Percentiles rank a stretch among this genome's conserved stretches.
Conservation (phyloP, 2,329 filamentous ascomycete species). For the Arthrobotrys entomopaga region DNA sequence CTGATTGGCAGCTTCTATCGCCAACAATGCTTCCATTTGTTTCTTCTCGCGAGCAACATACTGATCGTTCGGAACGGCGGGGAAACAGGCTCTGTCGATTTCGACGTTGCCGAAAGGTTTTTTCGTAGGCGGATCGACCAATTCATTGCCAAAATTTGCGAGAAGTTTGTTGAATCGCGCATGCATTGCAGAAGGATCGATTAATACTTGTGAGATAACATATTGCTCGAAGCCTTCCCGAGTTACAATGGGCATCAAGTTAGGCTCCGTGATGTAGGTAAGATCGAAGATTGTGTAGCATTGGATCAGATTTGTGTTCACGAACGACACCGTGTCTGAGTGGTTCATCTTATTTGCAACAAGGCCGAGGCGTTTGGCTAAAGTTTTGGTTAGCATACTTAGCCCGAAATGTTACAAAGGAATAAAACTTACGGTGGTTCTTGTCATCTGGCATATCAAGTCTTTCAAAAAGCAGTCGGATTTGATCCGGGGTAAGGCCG, state of each 20-base stretch:
- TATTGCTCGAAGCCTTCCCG: slow-evolving; percentile 47
- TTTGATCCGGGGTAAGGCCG: slow-evolving; percentile 38
- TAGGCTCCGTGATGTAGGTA: slow-evolving; percentile 41
- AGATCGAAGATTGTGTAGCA: slow-evolving; percentile 40
- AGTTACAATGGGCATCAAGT: slow-evolving; percentile 43
- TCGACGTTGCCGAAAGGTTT: slow-evolving; percentile 33
- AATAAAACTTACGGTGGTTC: slow-evolving; percentile 36
- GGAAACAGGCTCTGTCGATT: slow-evolving; percentile 35
- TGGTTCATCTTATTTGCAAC: slow-evolving; percentile 2
- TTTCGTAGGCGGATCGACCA: slow-evolving; percentile 45
- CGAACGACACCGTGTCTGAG: slow-evolving; percentile 14
- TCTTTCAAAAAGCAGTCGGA: slow-evolving; percentile 27
- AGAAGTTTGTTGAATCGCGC: slow-evolving; percentile 29
- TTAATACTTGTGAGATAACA: slow-evolving; percentile 31
- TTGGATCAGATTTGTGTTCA: slow-evolving; percentile 43
- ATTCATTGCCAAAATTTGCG: slow-evolving; percentile 27
- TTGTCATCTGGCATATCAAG: slow-evolving; percentile 36
- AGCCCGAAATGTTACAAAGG: not conserved
- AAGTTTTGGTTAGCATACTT: not conserved
- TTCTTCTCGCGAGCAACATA: slow-evolving; percentile 31
- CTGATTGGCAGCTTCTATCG: slow-evolving; percentile 14
- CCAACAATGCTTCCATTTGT: slow-evolving; percentile 22
- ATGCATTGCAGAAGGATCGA: slow-evolving; percentile 46
- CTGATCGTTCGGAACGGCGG: slow-evolving; percentile 25
- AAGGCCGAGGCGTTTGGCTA: slow-evolving; percentile 28